Evolutionary conservation across 139 green algal genomes (phyloP).

Genomic region (Auxenochlorella pyrenoidosa): DNA sequence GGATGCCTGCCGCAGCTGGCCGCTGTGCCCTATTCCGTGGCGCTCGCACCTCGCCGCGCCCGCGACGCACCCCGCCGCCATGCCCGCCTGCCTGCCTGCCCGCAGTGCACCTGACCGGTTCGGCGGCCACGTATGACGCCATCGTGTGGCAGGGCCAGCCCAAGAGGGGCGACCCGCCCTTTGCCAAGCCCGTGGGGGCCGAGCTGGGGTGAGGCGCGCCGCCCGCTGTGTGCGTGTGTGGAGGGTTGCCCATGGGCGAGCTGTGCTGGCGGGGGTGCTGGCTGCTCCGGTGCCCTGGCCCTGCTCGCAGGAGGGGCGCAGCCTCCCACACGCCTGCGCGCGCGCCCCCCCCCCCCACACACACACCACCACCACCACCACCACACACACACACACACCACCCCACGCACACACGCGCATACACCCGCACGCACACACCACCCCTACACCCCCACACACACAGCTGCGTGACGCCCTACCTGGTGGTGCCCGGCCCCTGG

Average conservation of each 20-base stretch:
- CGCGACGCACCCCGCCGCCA: background rate
- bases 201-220: slow-evolving; percentile 35
- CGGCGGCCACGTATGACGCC: slow-evolving; percentile 76
- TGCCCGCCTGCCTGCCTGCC: background rate
- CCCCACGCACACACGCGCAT: too few species aligned
- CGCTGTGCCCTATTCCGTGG: background rate
- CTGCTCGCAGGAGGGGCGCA: too few species aligned
- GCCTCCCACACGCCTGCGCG: too few species aligned
- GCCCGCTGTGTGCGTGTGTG: too few species aligned
- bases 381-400: too few species aligned
- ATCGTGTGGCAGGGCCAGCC: slow-evolving; percentile 75
- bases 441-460: background rate
- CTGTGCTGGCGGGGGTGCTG: too few species aligned
- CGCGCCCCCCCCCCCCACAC: background rate
- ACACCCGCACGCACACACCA: background rate
- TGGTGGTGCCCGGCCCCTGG: slow-evolving; percentile 80
- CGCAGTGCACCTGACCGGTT: slow-evolving; percentile 52
- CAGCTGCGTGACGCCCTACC: slow-evolving; percentile 85
- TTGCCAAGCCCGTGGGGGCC: slow-evolving; percentile 29
- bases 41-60: background rate
- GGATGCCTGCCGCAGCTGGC: background rate
- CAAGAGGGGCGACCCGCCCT: slow-evolving; percentile 42
- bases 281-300: too few species aligned
- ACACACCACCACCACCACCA: too few species aligned
- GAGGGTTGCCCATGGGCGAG: too few species aligned